A percentile compares a stretch with the other conserved stretches of the same genome.
Conservation (phyloP, 2,329 filamentous ascomycete genomes). For the Colletotrichum siamense region DNA sequence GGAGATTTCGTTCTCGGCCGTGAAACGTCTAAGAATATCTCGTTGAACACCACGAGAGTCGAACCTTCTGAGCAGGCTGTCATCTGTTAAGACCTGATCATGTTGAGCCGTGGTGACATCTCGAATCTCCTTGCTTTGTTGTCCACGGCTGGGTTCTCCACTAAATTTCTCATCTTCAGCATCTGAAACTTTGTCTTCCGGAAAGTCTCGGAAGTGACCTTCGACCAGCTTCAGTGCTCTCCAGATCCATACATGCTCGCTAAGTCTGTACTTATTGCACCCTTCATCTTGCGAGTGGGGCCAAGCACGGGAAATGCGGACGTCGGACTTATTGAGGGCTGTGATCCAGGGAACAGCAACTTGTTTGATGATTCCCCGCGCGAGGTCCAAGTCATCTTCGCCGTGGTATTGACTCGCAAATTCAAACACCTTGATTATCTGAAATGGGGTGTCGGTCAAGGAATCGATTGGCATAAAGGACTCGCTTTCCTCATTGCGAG, state of each 20-base stretch:
- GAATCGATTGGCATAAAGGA: neutral
- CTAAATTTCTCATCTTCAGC: no score
- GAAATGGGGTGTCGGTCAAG: neutral
- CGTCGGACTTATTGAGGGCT: no score
- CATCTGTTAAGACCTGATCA: neutral
- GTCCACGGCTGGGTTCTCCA: no score
- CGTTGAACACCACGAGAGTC: neutral
- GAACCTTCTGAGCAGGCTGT: accelerated
- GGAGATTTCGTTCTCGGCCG: neutral
- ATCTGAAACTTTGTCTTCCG: no score
- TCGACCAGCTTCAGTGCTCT: neutral
- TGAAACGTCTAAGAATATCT: neutral
- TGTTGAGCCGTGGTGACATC: accelerated
- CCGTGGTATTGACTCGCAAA: neutral
- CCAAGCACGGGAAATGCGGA: no score
- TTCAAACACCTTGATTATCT: neutral
- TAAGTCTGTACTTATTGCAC: neutral
- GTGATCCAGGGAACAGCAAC: no score
- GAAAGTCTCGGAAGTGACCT: neutral
- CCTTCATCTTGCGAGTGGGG: neutral
- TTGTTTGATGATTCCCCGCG: neutral
- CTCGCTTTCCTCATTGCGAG: neutral
- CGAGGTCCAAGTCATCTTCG: accelerated
- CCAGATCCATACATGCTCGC: neutral
- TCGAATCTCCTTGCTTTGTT: neutral